Evolutionary conservation across 2,329 filamentous ascomycete species (phyloP), one percentile per base, ranked within the genome.

Genomic region (Penicillium sp.): DNA sequence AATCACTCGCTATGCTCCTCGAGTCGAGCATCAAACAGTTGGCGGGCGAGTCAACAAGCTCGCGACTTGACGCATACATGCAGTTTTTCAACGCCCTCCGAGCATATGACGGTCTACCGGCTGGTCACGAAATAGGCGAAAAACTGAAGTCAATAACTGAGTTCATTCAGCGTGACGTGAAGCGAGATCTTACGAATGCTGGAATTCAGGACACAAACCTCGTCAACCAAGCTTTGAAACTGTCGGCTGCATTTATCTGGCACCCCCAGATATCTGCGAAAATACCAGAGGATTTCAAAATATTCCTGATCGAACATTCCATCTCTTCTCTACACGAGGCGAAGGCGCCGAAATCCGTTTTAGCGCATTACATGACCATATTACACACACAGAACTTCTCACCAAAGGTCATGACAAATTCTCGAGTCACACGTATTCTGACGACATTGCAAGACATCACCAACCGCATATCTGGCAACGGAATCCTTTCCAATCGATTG

Each of bases 1-100:
- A 82, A 43, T 87, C 83, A 38, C 86, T 96, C 54, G 82, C 83
- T 60, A 86, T 86, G 64, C 94, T 97, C 87, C 77, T 97, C 60
- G 90, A 96, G 64, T 95, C 91, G 0, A 86, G 91, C 5, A 83
- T 91, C 34, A 87, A 90, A 72, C 89, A 94, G 73, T 82, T 99
- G 45, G 89, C 88, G 36, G 86, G 89, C 21, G 79, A 85, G 29
- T 89, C 92, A 62, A 82, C 88, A 49, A 83, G 86, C 54, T 86
- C 85, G 11, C 88, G 88, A 62, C 75, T 94, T 31, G 94, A 99
- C 75, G 91, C 92, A 46, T 97, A 99, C 67, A 86, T 87, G 69
- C 89, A 89, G 66, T 79, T 99, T 43, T 85, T 88, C 31, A 83
- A 86, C 32, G 86, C 88, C 4, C 78, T 97, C 63, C 90, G 91